Evolutionary conservation across 169 alveolate genomes (phyloP).

Genomic region (Pseudocohnilembus persalinus): DNA sequence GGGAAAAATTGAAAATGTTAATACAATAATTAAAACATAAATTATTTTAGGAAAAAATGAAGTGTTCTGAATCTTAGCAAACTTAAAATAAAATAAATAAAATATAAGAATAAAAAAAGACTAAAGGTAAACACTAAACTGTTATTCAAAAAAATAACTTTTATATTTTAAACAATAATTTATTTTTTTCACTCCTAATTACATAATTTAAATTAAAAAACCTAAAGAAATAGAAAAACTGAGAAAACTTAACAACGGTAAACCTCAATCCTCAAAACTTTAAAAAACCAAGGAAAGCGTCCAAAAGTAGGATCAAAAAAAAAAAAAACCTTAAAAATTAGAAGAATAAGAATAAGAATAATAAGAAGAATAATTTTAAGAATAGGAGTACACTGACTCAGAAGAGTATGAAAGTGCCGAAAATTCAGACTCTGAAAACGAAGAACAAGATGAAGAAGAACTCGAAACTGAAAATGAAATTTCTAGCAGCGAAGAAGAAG

Average conservation of each 20-base stretch:
- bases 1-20: conserved; percentile 42
- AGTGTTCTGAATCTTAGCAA: background rate
- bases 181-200: too few relatives aligned
- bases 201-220: too few relatives aligned
- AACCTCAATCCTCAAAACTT: too few relatives aligned
- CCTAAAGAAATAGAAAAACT: too few relatives aligned
- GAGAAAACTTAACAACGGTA: too few relatives aligned
- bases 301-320: background rate
- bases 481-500: conserved; percentile 16
- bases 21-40: conserved; percentile 5
- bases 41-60: conserved; percentile 4
- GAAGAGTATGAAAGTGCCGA: conserved; percentile 21
- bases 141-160: too few relatives aligned
- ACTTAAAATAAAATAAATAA: background rate
- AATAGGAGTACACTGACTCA: background rate
- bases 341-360: background rate
- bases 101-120: too few relatives aligned
- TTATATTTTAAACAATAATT: too few relatives aligned
- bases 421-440: background rate
- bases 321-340: background rate
- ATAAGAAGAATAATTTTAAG: background rate
- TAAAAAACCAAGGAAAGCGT: background rate
- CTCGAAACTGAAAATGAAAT: conserved; percentile 18
- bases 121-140: too few relatives aligned
- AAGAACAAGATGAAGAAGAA: background rate